These are phyloP conservation scores for Phytophthora aleatoria DNA, from an alignment of 352 stramenopile genomes.

Conservation along the genomic window DNA sequence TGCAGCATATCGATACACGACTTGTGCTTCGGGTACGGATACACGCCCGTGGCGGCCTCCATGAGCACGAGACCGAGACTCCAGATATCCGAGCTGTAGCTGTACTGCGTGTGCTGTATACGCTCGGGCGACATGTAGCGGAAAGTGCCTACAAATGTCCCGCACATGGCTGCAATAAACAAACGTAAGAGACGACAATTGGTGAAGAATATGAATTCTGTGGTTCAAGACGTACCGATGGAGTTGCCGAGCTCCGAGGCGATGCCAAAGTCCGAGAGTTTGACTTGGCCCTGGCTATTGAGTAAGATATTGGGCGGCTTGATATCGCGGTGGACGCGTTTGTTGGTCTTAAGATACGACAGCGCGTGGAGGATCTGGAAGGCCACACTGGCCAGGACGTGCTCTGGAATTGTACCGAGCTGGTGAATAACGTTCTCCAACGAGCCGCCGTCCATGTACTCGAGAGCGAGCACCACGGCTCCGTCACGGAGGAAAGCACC, in stretches of 20 bases:
- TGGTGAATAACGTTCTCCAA: constrained; percentile 88
- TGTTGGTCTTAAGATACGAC: constrained; percentile 93
- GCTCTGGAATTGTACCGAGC: constrained; percentile 85
- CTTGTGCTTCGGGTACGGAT: constrained; percentile 86
- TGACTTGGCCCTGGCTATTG: constrained; percentile 90
- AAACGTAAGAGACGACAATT: constrained; percentile 12
- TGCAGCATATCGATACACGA: constrained; percentile 89
- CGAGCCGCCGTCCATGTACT: constrained; percentile 95
- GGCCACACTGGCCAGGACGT: constrained; percentile 87
- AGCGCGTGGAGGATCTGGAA: constrained; percentile 96
- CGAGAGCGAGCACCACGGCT: constrained; percentile 89
- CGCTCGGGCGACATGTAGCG: constrained; percentile 94
- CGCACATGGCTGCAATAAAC: constrained; percentile 80
- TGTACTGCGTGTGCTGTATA: constrained; percentile 88
- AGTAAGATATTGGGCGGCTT: constrained; percentile 97
- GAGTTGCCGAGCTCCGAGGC: constrained; percentile 86
- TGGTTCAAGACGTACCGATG: constrained; percentile 48
- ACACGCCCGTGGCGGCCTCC: constrained; percentile 89
- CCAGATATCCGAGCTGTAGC: constrained; percentile 93
- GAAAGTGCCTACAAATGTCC: constrained; percentile 94
- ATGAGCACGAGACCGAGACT: constrained; percentile 92
- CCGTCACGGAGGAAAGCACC: constrained; percentile 90
- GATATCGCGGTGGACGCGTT: constrained; percentile 94
- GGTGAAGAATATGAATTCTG: neutral
- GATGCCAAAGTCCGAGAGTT: constrained; percentile 98